A percentile compares a stretch with the other conserved stretches of the same genome.
Conservation (phyloP, 306 rosid genomes). For the Cotoneaster glaucophyllus region DNA sequence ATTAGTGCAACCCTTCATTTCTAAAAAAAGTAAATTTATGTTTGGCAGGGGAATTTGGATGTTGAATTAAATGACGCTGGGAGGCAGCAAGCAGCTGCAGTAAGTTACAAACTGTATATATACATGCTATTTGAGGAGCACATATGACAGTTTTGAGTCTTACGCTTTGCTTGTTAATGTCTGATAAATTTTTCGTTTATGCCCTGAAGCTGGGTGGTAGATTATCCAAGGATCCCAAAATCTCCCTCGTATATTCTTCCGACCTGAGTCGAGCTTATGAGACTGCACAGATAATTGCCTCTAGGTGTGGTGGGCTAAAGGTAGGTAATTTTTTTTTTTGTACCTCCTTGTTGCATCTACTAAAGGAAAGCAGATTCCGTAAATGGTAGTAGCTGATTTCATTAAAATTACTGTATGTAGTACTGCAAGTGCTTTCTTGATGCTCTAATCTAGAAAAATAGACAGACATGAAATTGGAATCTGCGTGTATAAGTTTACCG, state of each 20-base stretch:
- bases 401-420: background rate
- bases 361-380: background rate
- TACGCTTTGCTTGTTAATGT: background rate
- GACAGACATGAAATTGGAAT: background rate
- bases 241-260: constrained; percentile 69
- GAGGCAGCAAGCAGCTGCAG: constrained; percentile 77
- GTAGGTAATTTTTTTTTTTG: constrained; percentile 22
- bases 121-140: background rate
- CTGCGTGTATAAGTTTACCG: constrained; percentile 5
- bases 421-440: too few relatives aligned
- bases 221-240: constrained; percentile 60
- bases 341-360: background rate
- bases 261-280: constrained; percentile 85
- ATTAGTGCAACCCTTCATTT: background rate
- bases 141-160: background rate
- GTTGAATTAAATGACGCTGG: constrained; percentile 86
- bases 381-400: background rate
- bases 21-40: background rate
- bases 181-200: constrained; percentile 2
- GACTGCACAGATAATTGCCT: constrained; percentile 78
- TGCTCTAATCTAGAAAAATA: background rate
- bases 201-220: constrained; percentile 63
- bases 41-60: constrained; percentile 76
- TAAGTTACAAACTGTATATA: constrained; percentile 33
- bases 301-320: constrained; percentile 65